Evolutionary conservation across 2,329 filamentous ascomycete species (phyloP), one percentile per base, ranked within the genome.

Genomic region (Berkeleyomyces basicola): DNA sequence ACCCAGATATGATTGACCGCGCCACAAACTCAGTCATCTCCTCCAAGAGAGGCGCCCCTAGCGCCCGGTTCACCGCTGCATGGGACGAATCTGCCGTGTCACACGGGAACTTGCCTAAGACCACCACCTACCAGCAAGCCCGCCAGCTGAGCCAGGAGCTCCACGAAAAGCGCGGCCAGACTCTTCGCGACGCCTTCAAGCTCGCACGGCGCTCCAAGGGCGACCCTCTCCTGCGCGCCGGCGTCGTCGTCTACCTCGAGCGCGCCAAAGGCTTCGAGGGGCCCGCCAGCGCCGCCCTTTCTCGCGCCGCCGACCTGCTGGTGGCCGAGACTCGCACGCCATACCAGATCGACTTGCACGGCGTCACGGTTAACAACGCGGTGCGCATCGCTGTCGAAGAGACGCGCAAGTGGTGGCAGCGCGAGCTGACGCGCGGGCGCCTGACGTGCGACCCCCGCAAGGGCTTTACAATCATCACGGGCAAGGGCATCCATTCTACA

Each of bases 391-490:
- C 88, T 1, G 79, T 81, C 39, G 78, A 84, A 57, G 79, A 79
- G 44, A 85, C 87, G 0, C 77, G 80, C 66, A 71, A 70, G 7
- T 97, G 92, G 92, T 96, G 90, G 91, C 53, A 58, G 3, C 43
- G 40, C 2, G 49, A 49, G 42, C 55, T 47, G 46, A 58, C 16
- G 36, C 61, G 31, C 49, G 44, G 46, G 14, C 63, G 61, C 44
- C 33, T 47, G 39, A 31, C 40, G 49, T 37, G 6, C 11, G 61
- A 47, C 14, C 75, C 82, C 16, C 73, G 74, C 0, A 74, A 90
- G 7, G 87, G 87, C 0, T 90, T 87, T 68, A 82, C 80, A 46
- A 84, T 97, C 65, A 81, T 97, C 61, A 95, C 90, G 2, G 92
- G 92, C 0, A 71, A 85, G 11, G 92, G 92, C 0, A 79, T 79